Conservation (phyloP, 2,329 filamentous ascomycete species). For the Rhinocladiella mackenziei region DNA sequence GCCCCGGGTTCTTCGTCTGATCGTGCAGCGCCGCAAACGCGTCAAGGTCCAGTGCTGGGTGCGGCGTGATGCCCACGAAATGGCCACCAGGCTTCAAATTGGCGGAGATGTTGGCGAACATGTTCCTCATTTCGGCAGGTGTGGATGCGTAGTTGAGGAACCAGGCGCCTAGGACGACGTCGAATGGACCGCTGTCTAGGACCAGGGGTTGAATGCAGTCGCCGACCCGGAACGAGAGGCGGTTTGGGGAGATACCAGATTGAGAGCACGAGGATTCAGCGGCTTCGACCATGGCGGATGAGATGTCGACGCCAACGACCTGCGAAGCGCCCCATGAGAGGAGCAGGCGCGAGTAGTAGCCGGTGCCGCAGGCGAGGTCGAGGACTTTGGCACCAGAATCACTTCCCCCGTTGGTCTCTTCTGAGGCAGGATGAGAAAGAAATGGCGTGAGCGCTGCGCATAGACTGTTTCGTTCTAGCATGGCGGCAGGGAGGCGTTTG, state of each 20-base stretch:
- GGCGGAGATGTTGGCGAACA: constrained; percentile 36
- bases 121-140: constrained; percentile 31
- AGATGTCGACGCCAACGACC: constrained; percentile 39
- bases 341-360: constrained; percentile 36
- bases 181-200: constrained; percentile 31
- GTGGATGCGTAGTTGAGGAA: constrained; percentile 39
- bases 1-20: constrained; percentile 6
- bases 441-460: constrained; percentile 6
- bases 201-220: constrained; percentile 33
- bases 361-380: constrained; percentile 40
- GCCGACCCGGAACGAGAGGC: constrained; percentile 18
- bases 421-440: not conserved
- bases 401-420: not conserved
- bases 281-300: constrained; percentile 34
- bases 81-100: constrained; percentile 37
- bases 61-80: constrained; percentile 35
- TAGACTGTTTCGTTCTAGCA: constrained; percentile 14
- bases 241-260: too few relatives aligned
- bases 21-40: constrained; percentile 23
- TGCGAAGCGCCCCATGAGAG: constrained; percentile 36
- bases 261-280: constrained; percentile 20
- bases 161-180: constrained; percentile 39
- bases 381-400: constrained; percentile 29
- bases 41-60: constrained; percentile 27
- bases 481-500: constrained; percentile 11